Evolutionary conservation across 345 rosid species (phyloP).

Genomic region (Balakata baccata): DNA sequence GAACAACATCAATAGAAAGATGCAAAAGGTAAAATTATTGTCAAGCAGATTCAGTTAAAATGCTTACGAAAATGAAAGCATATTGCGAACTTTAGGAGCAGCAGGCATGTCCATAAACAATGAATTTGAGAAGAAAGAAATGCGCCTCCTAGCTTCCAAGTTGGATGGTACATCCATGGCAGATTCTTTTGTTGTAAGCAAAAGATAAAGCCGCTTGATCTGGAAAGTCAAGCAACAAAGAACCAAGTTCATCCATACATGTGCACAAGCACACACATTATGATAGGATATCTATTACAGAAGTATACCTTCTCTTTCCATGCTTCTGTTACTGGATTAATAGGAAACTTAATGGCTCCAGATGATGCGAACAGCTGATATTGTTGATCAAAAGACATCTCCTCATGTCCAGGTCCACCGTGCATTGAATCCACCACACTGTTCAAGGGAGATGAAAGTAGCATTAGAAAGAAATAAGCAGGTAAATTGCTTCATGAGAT

Average conservation of each 20-base stretch:
- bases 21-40: not conserved
- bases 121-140: conserved; percentile 96
- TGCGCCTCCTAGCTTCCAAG: conserved; percentile 95
- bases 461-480: conserved; percentile 13
- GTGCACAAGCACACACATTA: not conserved
- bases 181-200: conserved; percentile 97
- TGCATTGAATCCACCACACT: conserved; percentile 70
- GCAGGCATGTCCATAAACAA: conserved; percentile 96
- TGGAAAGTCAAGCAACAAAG: conserved; percentile 23
- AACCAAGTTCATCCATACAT: not conserved
- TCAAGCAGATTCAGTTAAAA: conserved; percentile 17
- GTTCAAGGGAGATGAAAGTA: conserved; percentile 16
- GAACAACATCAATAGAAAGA: not conserved
- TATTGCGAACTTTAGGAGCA: conserved; percentile 98
- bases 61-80: conserved; percentile 99
- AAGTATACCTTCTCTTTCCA: conserved; percentile 85
- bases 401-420: conserved; percentile 76
- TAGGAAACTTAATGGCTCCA: conserved; percentile 90
- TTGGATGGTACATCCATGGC: conserved; percentile 99
- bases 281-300: conserved; percentile 8
- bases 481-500: not conserved
- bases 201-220: conserved; percentile 69
- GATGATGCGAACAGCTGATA: conserved; percentile 78
- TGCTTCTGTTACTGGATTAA: conserved; percentile 70
- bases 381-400: conserved; percentile 52